Evolutionary conservation across 2,329 filamentous ascomycete species (phyloP).

Genomic region (Penicillium sp.): DNA sequence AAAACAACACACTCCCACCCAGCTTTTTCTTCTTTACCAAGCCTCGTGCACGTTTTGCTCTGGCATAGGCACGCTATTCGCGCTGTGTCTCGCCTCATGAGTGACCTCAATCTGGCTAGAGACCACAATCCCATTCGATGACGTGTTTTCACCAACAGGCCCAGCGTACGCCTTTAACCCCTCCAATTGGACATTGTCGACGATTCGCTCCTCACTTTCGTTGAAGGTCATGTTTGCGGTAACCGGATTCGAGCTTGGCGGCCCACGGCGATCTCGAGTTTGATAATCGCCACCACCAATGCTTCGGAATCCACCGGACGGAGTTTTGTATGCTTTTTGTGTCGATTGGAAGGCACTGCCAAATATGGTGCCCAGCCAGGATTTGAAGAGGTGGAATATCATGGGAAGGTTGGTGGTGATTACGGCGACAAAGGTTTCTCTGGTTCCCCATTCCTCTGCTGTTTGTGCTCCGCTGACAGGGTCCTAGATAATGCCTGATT

Average conservation of each 20-base stretch:
- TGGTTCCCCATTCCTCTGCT: conserved; percentile 46
- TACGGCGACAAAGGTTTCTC: conserved; percentile 50
- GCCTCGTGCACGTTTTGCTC: conserved; percentile 1
- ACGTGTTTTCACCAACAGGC: neutral
- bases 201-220: conserved; percentile 54
- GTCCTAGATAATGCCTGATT: conserved; percentile 27
- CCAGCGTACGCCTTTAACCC: conserved; percentile 35
- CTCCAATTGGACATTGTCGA: conserved; percentile 53
- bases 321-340: conserved; percentile 47
- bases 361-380: conserved; percentile 46
- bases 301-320: conserved; percentile 38
- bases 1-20: neutral
- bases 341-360: conserved; percentile 48
- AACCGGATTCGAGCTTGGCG: conserved; percentile 43
- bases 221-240: conserved; percentile 48
- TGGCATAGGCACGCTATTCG: neutral
- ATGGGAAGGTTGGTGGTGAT: conserved; percentile 48
- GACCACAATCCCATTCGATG: neutral
- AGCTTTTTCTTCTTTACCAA: neutral
- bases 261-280: conserved; percentile 41
- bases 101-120: conserved; percentile 1
- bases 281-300: conserved; percentile 33
- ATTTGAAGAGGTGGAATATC: conserved; percentile 51
- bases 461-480: conserved; percentile 40
- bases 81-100: neutral